These are phyloP conservation scores for Adansonia madagascariensis DNA, from an alignment of 441 rosid genomes.

Conservation along the genomic window DNA sequence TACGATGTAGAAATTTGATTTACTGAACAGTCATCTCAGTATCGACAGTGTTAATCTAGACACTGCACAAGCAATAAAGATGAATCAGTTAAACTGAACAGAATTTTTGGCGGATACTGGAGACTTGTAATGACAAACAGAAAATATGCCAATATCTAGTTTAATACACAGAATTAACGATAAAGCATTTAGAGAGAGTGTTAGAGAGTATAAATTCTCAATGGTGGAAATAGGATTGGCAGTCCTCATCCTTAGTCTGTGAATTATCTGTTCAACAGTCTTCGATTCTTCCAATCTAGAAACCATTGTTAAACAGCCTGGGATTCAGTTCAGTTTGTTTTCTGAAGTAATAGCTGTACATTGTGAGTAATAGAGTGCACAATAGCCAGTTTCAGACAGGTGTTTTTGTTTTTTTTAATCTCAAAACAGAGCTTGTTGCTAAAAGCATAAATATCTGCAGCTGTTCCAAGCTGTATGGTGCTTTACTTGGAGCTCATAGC, in stretches of 20 bases:
- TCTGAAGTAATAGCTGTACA: neutral
- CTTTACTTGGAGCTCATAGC: neutral
- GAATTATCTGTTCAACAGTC: neutral
- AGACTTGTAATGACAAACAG: neutral
- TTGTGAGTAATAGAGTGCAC: neutral
- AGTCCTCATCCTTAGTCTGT: neutral
- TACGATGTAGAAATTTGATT: neutral
- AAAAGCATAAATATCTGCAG: neutral
- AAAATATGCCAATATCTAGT: neutral
- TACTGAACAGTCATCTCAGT: neutral
- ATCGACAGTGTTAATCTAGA: neutral
- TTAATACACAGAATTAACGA: neutral
- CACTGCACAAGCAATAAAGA: neutral
- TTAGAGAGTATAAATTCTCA: neutral
- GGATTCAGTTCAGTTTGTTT: neutral
- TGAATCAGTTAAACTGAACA: neutral
- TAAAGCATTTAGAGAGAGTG: neutral
- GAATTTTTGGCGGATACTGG: neutral
- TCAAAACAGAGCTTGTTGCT: neutral
- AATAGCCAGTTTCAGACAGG: neutral
- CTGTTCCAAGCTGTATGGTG: neutral
- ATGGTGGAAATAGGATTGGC: neutral
- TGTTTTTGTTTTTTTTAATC: neutral
- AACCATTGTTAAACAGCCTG: neutral
- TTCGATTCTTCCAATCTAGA: neutral